phyloP scores from a whole-genome alignment of 257 asterid species.

The Solanum chmielewskii region DNA sequence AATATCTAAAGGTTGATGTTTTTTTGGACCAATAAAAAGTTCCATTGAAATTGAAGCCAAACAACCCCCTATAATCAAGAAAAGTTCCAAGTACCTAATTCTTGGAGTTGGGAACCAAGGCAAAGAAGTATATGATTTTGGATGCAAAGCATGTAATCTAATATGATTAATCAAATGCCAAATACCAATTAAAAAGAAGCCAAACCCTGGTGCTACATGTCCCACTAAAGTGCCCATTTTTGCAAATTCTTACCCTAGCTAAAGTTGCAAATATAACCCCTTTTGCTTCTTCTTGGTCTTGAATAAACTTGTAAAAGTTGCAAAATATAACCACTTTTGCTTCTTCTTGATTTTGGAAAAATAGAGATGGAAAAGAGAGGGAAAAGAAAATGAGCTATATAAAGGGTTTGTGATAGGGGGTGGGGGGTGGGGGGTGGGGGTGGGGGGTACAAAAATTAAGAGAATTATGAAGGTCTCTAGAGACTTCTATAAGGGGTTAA shows the following conservation, averaged over 20 bases:
- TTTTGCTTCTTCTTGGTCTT: neutral
- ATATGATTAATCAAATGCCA: conserved; percentile 71
- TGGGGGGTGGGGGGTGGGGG: neutral
- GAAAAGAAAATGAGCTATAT: neutral
- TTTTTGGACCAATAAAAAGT: conserved; percentile 30
- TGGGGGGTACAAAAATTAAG: neutral
- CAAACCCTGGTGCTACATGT: conserved; percentile 62
- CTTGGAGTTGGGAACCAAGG: conserved; percentile 67
- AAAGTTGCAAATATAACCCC: neutral
- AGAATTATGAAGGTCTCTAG: neutral
- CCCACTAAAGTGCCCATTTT: conserved; percentile 55
- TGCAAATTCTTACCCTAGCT: neutral
- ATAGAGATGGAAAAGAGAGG: neutral
- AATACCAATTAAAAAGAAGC: conserved; percentile 49
- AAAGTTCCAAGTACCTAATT: conserved; percentile 40
- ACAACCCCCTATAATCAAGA: conserved; percentile 33
- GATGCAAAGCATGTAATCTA: conserved; percentile 44
- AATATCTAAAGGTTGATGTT: conserved; percentile 34
- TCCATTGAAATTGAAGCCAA: conserved; percentile 34
- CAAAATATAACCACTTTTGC: neutral
- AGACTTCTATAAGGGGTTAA: neutral
- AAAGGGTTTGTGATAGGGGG: neutral
- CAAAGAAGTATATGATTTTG: conserved; percentile 37
- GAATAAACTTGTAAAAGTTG: neutral
- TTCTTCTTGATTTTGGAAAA: neutral